phyloP scores from a whole-genome alignment of 2,329 filamentous ascomycete species.

The Cladosporium sphaerospermum region DNA sequence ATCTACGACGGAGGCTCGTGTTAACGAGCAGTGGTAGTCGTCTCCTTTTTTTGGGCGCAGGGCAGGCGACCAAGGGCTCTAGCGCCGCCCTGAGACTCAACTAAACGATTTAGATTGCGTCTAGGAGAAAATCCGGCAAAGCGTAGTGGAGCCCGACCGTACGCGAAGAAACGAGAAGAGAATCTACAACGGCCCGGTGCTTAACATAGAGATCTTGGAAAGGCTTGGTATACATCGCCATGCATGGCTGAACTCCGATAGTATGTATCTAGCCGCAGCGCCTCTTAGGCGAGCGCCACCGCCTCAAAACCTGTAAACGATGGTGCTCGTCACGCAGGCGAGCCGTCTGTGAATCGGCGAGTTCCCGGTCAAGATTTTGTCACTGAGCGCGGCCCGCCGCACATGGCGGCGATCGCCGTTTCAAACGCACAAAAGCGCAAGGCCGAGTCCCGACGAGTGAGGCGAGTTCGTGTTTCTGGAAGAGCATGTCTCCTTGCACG shows the following conservation, averaged over 20 bases:
- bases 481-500: no score
- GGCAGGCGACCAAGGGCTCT: background rate
- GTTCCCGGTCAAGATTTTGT: background rate
- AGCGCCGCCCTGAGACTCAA: no score
- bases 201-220: constrained; percentile 5
- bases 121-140: background rate
- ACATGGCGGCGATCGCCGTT: constrained; percentile 1
- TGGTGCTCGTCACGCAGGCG: no score
- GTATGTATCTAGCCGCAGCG: no score
- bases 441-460: background rate
- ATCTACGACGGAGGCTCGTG: background rate
- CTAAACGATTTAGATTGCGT: background rate
- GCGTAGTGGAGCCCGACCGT: constrained; percentile 5
- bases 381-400: background rate
- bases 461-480: no score
- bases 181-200: constrained; percentile 5
- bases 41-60: constrained; percentile 8
- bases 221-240: background rate
- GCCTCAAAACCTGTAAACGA: no score
- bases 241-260: background rate
- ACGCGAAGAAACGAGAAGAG: constrained; percentile 9
- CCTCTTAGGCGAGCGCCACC: no score
- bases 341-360: no score
- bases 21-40: constrained; percentile 1
- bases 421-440: background rate